phyloP scores from a whole-genome alignment of 495 filamentous ascomycete genomes.

The Aspergillus biplanus region DNA sequence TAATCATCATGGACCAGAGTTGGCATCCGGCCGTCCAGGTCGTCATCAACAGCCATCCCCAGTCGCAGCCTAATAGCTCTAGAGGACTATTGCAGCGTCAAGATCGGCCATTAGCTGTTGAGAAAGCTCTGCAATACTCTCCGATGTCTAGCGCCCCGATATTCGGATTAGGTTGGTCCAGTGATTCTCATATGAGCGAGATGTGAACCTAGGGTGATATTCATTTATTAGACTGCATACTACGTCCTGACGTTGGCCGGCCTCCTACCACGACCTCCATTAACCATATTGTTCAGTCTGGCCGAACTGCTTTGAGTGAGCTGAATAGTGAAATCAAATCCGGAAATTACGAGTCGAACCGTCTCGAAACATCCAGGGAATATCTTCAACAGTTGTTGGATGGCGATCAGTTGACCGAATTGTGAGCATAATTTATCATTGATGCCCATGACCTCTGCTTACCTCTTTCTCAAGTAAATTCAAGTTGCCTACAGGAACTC shows the following conservation, averaged over 20 bases:
- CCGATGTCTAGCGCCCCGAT: conserved; percentile 88
- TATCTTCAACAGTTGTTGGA: conserved; percentile 73
- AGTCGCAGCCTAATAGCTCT: conserved; percentile 32
- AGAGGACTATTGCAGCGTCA: conserved; percentile 35
- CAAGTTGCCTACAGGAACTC: conserved; percentile 52
- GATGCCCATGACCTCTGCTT: conserved; percentile 21
- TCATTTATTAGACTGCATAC: conserved; percentile 39
- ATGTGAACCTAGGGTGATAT: conserved; percentile 28
- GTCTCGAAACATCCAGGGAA: conserved; percentile 53
- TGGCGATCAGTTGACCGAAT: conserved; percentile 69
- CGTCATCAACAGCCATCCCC: conserved; percentile 46
- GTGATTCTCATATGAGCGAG: conserved; percentile 19
- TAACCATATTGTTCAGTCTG: conserved; percentile 49
- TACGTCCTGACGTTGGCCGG: conserved; percentile 47
- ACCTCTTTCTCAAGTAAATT: conserved; percentile 62
- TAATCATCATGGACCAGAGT: conserved; percentile 44
- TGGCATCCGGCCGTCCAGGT: conserved; percentile 49
- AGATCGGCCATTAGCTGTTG: conserved; percentile 61
- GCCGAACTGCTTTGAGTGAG: conserved; percentile 45
- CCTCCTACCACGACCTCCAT: conserved; percentile 48
- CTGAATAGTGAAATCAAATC: conserved; percentile 45
- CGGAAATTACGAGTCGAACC: conserved; percentile 43
- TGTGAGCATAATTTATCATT: conserved; percentile 54
- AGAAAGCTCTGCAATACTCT: conserved; percentile 88
- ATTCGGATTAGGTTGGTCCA: conserved; percentile 72